Base-by-base conservation (phyloP, 2,329 filamentous ascomycete genomes). In the Arachnomyces sp. region DNA sequence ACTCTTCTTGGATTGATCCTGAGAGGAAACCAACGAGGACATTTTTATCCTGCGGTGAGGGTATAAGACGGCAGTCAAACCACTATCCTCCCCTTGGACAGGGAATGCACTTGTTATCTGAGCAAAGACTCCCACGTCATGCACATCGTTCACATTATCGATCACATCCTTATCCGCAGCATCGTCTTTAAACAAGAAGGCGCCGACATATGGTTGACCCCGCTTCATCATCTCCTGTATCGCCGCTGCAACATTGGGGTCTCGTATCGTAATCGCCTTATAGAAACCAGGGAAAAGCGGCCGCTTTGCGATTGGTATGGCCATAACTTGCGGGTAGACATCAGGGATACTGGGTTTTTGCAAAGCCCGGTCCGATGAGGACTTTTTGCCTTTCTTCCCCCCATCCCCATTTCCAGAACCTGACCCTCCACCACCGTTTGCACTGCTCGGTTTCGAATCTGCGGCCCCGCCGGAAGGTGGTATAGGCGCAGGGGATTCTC, bases 271-370 rank as follows among this genome's bases (percentile, higher is more conserved):
- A 52, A 98, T 92, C 7, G 92, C 90, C 67, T 98, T 98, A 71
- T 98, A 98, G 66, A 96, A 98, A 1, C 92, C 92, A 1, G 92
- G 92, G 65, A 96, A 98, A 9, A 98, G 71, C 8, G 92, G 92
- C 39, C 92, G 77, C 62, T 93, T 88, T 18, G 87, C 85, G 54
- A 98, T 95, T 6, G 92, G 92, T 41, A 98, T 94, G 2, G 90
- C 90, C 75, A 98, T 86, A 40, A 98, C 89, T 61, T 96, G 92
- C 3, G 92, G 92, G 61, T 98, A 98, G 32, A 95, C 82, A 46
- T 98, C 92, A 11, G 92, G 92, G 11, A 96, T 84, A 2, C 83
- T 78, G 2, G 88, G 85, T 66, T 96, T 96, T 53, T 87, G 80
- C 30, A 96, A 72, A 16, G 84, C 81, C 55, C 79, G 80, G 44